Percentiles rank a stretch among this genome's conserved stretches.
Evolutionary conservation across 2,329 filamentous ascomycete genomes (phyloP).

Genomic region (Teratosphaeria viscida): DNA sequence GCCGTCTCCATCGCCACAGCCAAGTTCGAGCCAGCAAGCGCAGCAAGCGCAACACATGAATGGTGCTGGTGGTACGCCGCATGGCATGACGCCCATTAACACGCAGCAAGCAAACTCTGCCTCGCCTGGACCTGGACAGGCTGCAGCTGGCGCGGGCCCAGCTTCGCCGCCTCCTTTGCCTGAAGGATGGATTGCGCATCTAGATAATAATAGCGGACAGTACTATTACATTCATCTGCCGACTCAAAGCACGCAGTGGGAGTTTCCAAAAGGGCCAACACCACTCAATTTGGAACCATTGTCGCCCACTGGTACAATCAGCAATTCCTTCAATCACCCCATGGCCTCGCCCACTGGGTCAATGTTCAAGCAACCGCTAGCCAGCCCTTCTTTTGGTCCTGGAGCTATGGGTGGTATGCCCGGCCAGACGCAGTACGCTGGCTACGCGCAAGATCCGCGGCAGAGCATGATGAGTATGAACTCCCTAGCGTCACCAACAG

Average conservation of each 20-base stretch:
- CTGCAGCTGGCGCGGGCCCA: slow-evolving; percentile 43
- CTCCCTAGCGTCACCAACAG: slow-evolving; percentile 60
- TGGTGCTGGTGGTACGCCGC: slow-evolving; percentile 18
- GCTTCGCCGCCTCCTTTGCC: slow-evolving; percentile 85
- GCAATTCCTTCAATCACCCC: slow-evolving; percentile 30
- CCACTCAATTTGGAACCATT: slow-evolving; percentile 75
- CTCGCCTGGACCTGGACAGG: slow-evolving; percentile 26
- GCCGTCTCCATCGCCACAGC: slow-evolving; percentile 32
- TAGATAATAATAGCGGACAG: slow-evolving; percentile 90
- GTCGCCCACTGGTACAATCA: slow-evolving; percentile 56
- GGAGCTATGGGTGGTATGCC: slow-evolving; percentile 32
- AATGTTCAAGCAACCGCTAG: slow-evolving; percentile 55
- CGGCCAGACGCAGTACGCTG: slow-evolving; percentile 52
- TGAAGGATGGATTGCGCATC: slow-evolving; percentile 95
- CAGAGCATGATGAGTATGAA: slow-evolving; percentile 78
- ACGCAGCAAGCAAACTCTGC: slow-evolving; percentile 23
- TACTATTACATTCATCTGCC: slow-evolving; percentile 98
- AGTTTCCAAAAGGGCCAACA: slow-evolving; percentile 92
- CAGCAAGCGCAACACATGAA: slow-evolving; percentile 7
- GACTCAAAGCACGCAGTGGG: slow-evolving; percentile 94
- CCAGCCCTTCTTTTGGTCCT: slow-evolving; percentile 66
- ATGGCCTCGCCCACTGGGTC: slow-evolving; percentile 35
- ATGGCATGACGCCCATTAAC: slow-evolving; percentile 32
- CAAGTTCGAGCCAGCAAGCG: slow-evolving; percentile 18
- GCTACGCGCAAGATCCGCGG: slow-evolving; percentile 48